Conservation (phyloP, 2,329 filamentous ascomycete species). For the Colletotrichum musae region DNA sequence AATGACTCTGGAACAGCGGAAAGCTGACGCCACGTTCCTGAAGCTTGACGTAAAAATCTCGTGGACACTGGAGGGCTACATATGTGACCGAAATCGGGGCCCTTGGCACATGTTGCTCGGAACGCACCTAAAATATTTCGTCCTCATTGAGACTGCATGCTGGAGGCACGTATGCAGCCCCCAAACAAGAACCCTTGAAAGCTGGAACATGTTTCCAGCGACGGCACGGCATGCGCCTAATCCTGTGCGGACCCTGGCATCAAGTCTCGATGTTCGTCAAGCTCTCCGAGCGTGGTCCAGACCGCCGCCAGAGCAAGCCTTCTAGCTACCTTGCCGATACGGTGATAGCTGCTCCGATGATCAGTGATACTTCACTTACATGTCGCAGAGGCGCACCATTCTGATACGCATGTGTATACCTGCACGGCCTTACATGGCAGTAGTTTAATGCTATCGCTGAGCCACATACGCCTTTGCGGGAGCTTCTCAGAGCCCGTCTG, state of each 20-base stretch:
- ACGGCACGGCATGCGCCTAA: neutral
- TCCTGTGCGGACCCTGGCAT: slow-evolving; percentile 6
- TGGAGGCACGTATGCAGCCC: neutral
- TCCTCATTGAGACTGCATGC: neutral
- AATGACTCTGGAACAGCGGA: slow-evolving; percentile 6
- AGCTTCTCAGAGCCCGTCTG: slow-evolving; percentile 2
- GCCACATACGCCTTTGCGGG: too few species aligned
- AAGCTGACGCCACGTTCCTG: slow-evolving; percentile 37
- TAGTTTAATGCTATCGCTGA: too few species aligned
- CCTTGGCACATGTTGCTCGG: neutral
- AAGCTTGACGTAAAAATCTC: slow-evolving; percentile 31
- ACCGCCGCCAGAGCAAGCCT: slow-evolving; percentile 8
- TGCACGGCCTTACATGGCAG: neutral
- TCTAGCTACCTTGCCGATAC: slow-evolving; percentile 4
- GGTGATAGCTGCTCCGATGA: slow-evolving; percentile 13
- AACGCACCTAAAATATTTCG: slow-evolving; percentile 8
- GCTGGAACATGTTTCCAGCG: neutral
- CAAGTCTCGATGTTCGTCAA: neutral
- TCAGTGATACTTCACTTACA: neutral
- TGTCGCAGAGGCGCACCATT: neutral
- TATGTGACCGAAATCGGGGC: neutral
- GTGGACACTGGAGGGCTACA: neutral
- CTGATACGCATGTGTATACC: neutral
- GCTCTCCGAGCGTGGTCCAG: slow-evolving; percentile 14
- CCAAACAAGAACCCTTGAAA: slow-evolving; percentile 7